Evolutionary conservation across 306 rosid genomes (phyloP).

Genomic region (Fragaria nilgerrensis): DNA sequence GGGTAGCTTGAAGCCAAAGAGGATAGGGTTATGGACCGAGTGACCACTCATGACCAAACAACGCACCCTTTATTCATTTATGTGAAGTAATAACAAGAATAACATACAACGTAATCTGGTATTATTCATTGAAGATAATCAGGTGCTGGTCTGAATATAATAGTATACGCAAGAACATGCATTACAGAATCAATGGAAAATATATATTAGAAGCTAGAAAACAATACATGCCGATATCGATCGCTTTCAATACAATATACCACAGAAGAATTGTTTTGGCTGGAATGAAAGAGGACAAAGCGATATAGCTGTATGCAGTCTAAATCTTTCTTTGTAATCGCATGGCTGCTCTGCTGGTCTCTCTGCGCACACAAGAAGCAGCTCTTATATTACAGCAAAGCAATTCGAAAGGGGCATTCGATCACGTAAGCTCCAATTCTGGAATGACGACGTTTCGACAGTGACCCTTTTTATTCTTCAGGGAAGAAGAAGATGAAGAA

Average conservation of each 20-base stretch:
- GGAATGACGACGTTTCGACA: constrained; percentile 30
- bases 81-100: not conserved
- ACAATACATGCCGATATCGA: constrained; percentile 4
- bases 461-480: constrained; percentile 38
- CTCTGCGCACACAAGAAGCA: constrained; percentile 23
- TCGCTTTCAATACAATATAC: not conserved
- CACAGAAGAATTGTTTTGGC: not conserved
- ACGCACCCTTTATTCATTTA: constrained; percentile 1
- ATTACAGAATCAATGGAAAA: not conserved
- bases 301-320: constrained; percentile 42
- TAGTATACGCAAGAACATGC: not conserved
- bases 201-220: not conserved
- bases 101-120: not conserved
- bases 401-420: constrained; percentile 20
- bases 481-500: not conserved
- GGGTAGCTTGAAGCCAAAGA: not conserved
- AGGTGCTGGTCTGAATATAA: not conserved
- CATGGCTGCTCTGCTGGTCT: constrained; percentile 5
- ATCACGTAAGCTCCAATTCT: constrained; percentile 28
- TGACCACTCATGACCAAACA: constrained; percentile 1
- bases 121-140: constrained; percentile 2
- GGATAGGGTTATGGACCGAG: not conserved
- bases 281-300: constrained; percentile 35
- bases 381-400: constrained; percentile 24
- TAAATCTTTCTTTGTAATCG: constrained; percentile 11